A percentile compares a stretch with the other conserved stretches of the same genome.
Conservation (phyloP, 2,329 filamentous ascomycete species). For the Exophiala alcalophila region DNA sequence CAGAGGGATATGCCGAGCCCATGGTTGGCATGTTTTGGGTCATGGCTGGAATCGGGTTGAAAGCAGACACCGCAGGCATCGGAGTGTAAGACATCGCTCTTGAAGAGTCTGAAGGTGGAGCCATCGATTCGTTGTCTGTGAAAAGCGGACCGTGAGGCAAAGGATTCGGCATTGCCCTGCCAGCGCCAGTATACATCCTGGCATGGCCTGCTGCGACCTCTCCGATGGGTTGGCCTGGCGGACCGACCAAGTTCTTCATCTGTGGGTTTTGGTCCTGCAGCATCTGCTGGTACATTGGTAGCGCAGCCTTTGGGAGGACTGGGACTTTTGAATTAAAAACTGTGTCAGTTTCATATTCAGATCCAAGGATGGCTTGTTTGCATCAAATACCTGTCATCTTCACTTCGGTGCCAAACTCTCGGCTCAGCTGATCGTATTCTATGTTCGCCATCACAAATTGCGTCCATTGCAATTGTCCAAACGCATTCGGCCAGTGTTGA, state of each 20-base stretch:
- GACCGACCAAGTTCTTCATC: background rate
- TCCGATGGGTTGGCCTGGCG: constrained; percentile 5
- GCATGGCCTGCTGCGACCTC: constrained; percentile 3
- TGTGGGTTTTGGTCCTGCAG: constrained; percentile 3
- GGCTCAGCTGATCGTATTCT: constrained; percentile 12
- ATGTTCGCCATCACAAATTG: constrained; percentile 21
- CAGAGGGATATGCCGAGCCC: no score
- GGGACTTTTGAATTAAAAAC: constrained; percentile 8
- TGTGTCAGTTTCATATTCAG: background rate
- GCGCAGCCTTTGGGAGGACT: constrained; percentile 7
- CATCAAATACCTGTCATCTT: constrained; percentile 11
- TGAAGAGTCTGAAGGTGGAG: background rate
- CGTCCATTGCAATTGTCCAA: constrained; percentile 19
- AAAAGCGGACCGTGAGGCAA: no score
- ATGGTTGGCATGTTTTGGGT: no score
- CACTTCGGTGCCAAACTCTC: background rate
- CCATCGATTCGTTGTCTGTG: background rate
- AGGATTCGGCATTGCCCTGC: no score
- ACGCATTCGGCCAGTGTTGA: constrained; percentile 20
- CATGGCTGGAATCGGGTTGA: no score
- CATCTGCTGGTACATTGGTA: constrained; percentile 13
- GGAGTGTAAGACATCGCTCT: no score
- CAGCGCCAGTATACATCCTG: constrained; percentile 1
- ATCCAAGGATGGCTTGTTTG: background rate
- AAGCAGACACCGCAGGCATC: no score